phyloP scores from a whole-genome alignment of 1,284 basidiomycete species.

The Sanghuangporus sanghuang region DNA sequence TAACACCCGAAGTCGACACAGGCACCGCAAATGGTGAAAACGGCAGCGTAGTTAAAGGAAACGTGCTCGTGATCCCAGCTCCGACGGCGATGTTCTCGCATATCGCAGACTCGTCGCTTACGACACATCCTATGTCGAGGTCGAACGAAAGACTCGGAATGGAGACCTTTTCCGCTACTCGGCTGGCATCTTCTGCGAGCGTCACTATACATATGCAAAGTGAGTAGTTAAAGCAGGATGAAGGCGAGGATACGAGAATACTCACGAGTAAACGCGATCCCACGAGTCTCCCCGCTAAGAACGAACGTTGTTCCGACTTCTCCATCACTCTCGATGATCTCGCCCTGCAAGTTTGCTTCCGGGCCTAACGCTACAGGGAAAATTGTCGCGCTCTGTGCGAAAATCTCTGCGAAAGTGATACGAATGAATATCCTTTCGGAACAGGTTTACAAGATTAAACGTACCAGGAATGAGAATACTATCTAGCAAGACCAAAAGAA shows the following conservation, averaged over 20 bases:
- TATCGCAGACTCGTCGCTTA: constrained; percentile 1
- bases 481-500: too few species aligned
- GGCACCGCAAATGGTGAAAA: constrained; percentile 5
- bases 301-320: constrained; percentile 10
- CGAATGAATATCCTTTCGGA: too few species aligned
- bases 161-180: constrained; percentile 1
- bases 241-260: neutral
- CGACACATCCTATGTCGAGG: neutral
- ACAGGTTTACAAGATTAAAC: too few species aligned
- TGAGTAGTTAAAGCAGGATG: too few species aligned
- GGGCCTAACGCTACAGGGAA: constrained; percentile 6
- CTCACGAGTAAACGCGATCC: constrained; percentile 12
- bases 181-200: constrained; percentile 4
- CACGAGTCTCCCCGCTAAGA: constrained; percentile 7
- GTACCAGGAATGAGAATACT: too few species aligned
- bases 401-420: too few species aligned
- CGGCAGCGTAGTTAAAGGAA: neutral
- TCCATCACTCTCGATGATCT: constrained; percentile 2
- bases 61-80: neutral
- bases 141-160: constrained; percentile 1
- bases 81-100: constrained; percentile 3
- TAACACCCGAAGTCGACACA: neutral
- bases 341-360: constrained; percentile 1
- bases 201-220: neutral
- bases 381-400: neutral